These are phyloP conservation scores for Abelmoschus esculentus DNA, from an alignment of 345 rosid genomes.

Conservation along the genomic window DNA sequence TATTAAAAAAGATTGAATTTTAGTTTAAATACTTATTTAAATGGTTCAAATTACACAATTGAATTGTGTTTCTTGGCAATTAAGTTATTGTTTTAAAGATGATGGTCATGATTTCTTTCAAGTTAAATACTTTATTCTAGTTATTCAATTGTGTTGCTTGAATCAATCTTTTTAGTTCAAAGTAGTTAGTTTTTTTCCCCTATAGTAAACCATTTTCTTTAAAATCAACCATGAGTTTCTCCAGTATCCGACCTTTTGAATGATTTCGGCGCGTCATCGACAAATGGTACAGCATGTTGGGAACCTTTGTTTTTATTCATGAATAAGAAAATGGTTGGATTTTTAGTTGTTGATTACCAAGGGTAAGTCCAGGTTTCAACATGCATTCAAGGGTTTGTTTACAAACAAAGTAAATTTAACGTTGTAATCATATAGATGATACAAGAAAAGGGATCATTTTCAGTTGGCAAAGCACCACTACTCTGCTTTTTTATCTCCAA, in stretches of 20 bases:
- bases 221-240: no score
- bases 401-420: background rate
- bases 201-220: no score
- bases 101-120: no score
- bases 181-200: background rate
- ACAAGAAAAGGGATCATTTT: background rate
- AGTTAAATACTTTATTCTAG: no score
- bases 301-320: slow-evolving; percentile 1
- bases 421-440: background rate
- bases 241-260: slow-evolving; percentile 6
- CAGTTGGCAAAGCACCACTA: background rate
- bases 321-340: background rate
- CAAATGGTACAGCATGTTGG: slow-evolving; percentile 11
- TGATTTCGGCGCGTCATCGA: slow-evolving; percentile 1
- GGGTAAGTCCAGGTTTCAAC: background rate
- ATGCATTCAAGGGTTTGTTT: background rate
- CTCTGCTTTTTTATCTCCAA: background rate
- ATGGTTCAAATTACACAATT: no score
- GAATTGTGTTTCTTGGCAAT: no score
- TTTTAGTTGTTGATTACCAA: background rate
- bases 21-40: no score
- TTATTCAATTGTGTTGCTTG: no score
- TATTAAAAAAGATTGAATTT: no score
- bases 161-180: background rate
- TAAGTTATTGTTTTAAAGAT: no score